A percentile compares a stretch with the other conserved stretches of the same genome.
Evolutionary conservation across 2,329 filamentous ascomycete species (phyloP).

Genomic region (Chaetomiaceae sp.): DNA sequence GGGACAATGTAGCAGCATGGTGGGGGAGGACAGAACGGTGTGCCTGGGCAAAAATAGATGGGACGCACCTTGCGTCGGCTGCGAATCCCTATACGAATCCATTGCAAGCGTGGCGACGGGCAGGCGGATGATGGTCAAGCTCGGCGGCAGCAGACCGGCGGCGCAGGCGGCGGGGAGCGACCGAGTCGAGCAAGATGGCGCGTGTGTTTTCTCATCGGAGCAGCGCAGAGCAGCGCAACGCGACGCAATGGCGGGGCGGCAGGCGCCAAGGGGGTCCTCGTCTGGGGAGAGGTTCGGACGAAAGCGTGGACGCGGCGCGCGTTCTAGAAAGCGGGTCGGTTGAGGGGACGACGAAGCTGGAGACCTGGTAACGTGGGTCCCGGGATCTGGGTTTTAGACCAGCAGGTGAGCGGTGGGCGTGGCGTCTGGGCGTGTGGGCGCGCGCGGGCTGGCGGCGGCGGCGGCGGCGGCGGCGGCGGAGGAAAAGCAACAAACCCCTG

Average conservation of each 20-base stretch:
- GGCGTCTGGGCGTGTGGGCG: not conserved
- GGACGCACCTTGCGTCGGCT: constrained; percentile 23
- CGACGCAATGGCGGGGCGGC: not conserved
- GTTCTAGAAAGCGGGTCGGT: constrained; percentile 10
- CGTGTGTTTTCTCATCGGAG: constrained; percentile 10
- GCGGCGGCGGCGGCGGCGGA: not conserved
- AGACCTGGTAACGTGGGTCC: too few relatives aligned
- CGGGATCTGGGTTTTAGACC: too few relatives aligned
- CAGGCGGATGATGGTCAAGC: not conserved
- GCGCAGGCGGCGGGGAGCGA: not conserved
- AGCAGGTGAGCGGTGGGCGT: not conserved
- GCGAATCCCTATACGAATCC: constrained; percentile 20
- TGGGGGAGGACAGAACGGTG: too few relatives aligned
- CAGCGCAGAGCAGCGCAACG: not conserved
- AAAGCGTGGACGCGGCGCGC: constrained; percentile 1
- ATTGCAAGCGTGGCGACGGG: constrained; percentile 14
- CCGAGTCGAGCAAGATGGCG: not conserved
- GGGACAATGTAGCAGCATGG: too few relatives aligned
- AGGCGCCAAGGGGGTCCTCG: not conserved
- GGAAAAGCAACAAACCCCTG: too few relatives aligned
- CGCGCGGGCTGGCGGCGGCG: not conserved
- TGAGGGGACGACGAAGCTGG: constrained; percentile 10
- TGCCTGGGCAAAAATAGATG: not conserved
- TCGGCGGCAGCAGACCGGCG: constrained; percentile 7
- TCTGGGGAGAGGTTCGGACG: not conserved